Evolutionary conservation across 768 basidiomycete genomes (phyloP).

Genomic region (Tylopilus sp.): DNA sequence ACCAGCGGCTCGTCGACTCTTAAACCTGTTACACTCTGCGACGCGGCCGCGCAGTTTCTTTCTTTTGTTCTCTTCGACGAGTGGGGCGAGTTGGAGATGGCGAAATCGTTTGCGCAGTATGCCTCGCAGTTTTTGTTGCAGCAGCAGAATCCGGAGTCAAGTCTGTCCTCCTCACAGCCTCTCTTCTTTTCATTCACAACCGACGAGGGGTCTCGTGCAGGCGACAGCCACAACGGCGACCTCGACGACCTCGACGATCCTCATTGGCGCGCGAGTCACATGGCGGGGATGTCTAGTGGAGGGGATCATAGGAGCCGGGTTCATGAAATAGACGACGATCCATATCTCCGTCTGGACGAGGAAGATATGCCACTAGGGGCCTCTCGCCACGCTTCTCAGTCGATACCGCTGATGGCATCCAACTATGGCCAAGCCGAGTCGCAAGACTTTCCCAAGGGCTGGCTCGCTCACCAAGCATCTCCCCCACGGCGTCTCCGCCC

Average conservation of each 20-base stretch:
- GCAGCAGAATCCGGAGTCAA: constrained; percentile 48
- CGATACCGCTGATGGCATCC: constrained; percentile 36
- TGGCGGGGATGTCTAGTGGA: constrained; percentile 33
- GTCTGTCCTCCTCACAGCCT: constrained; percentile 65
- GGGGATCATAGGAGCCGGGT: constrained; percentile 27
- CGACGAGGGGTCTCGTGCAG: constrained; percentile 58
- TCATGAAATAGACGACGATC: constrained; percentile 57
- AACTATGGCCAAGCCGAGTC: constrained; percentile 35
- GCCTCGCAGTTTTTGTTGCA: constrained; percentile 78
- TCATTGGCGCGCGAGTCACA: constrained; percentile 47
- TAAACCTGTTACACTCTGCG: constrained; percentile 11
- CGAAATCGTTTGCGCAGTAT: constrained; percentile 76
- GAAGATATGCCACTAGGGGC: constrained; percentile 49
- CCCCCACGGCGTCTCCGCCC: constrained; percentile 48
- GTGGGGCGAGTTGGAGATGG: constrained; percentile 35
- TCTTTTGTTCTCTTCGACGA: constrained; percentile 15
- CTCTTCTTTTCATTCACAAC: constrained; percentile 89
- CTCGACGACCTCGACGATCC: constrained; percentile 78
- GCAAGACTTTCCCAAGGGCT: constrained; percentile 47
- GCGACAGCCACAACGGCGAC: constrained; percentile 45
- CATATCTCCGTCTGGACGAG: constrained; percentile 72
- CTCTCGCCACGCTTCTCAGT: constrained; percentile 35
- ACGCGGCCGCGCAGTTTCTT: constrained; percentile 7
- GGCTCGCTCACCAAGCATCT: constrained; percentile 75
- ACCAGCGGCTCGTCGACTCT: constrained; percentile 10